Evolutionary conservation across 1,284 basidiomycete genomes (phyloP), one percentile per base, ranked within the genome.

Genomic region (Puccinia coronata): DNA sequence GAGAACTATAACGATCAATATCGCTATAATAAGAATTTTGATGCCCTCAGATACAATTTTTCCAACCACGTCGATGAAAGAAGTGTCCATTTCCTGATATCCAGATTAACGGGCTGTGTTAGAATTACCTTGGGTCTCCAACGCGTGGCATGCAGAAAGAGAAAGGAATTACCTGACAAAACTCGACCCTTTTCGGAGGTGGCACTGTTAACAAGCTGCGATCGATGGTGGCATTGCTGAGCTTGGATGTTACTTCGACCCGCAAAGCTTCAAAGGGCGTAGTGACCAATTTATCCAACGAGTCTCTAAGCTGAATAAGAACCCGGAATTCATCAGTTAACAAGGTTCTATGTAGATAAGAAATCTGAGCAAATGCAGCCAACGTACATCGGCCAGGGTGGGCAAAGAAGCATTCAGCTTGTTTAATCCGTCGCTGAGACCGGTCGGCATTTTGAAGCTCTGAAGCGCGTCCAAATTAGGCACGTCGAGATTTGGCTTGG

Each of bases 381-480:
- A 55, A 47, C 83, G 83, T 8, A 85, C 77, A 47, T 85, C 82
- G 2, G 82, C 77, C 14, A 86, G 77, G 14, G 85, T 85, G 9
- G 85, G 85, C 1, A 86, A 81, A 14, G 82, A 83, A 9, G 82
- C 76, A 75, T 85, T 85, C 23, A 85, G 82, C 28, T 82, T 82
- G 34, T 82, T 34, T 47, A 85, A 78, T 5, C 82, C 80, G 51
- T 84, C 83, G 47, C 84, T 76, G 63, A 86, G 83, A 61, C 82
- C 81, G 49, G 83, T 83, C 18, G 85, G 85, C 31, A 85, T 75
- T 0, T 82, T 82, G n/a, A 86, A 80, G 67, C 85, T 85, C 57
- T 84, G 78, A 39, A 86, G 70, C 23, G 84, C 84, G 11, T 82
- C 65, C n/a, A 83, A 55, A 28, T 55, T 41, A 53, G 74, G 77